These are phyloP conservation scores for Elaeagnus macrophylla DNA, from an alignment of 306 rosid species.

Conservation along the genomic window DNA sequence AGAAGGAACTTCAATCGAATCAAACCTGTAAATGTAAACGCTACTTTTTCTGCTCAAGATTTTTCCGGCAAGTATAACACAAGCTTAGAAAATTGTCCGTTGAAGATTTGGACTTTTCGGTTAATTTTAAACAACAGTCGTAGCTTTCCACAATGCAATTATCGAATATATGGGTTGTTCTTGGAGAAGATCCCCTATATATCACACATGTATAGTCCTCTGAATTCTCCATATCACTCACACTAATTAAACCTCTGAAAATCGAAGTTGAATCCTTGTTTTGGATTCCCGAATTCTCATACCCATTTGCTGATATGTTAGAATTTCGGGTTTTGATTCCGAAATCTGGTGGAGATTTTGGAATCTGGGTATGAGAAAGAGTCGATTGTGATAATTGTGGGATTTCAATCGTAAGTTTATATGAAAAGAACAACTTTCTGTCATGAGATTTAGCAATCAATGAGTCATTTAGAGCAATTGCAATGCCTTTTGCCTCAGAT, in stretches of 20 bases:
- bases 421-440: conserved; percentile 39
- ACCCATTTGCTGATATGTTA: conserved; percentile 15
- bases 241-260: conserved; percentile 19
- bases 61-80: conserved; percentile 73
- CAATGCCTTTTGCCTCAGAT: conserved; percentile 37
- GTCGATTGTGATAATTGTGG: conserved; percentile 26
- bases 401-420: conserved; percentile 52
- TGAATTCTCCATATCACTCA: conserved; percentile 63
- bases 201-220: conserved; percentile 87
- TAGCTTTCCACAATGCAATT: conserved; percentile 54
- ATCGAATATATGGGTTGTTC: conserved; percentile 70
- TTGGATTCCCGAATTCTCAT: conserved; percentile 22
- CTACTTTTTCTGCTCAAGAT: conserved; percentile 62
- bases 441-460: conserved; percentile 17
- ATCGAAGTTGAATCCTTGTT: conserved; percentile 17
- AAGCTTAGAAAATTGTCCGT: conserved; percentile 53
- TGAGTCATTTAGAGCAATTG: conserved; percentile 59
- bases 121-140: conserved; percentile 8
- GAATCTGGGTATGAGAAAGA: conserved; percentile 17
- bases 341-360: conserved; percentile 21
- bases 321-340: conserved; percentile 26
- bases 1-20: background rate
- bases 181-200: conserved; percentile 63
- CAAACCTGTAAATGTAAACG: conserved; percentile 72
- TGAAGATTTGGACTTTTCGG: conserved; percentile 13